A percentile compares a stretch with the other conserved stretches of the same genome.
phyloP scores from a whole-genome alignment of 495 filamentous ascomycete species.

The Achaetomiella virescens region DNA sequence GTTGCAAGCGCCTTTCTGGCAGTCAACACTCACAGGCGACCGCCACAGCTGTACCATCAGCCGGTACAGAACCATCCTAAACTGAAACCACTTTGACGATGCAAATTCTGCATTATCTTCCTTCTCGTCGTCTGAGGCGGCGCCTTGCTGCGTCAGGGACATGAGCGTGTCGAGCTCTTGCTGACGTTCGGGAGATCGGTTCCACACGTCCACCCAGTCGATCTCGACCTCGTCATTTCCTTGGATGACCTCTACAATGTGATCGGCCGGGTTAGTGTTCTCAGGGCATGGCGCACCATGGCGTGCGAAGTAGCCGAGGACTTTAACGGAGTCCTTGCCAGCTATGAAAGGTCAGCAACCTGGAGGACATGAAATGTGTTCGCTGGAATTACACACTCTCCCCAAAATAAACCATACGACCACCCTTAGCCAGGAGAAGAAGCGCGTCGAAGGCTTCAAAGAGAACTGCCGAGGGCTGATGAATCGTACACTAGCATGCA shows the following conservation, averaged over 20 bases:
- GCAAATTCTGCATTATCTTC: slow-evolving; percentile 28
- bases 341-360: slow-evolving; percentile 22
- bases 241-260: slow-evolving; percentile 78
- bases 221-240: slow-evolving; percentile 50
- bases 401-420: slow-evolving; percentile 63
- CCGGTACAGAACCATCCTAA: slow-evolving; percentile 41
- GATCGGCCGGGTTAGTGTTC: slow-evolving; percentile 68
- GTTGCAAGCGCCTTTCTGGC: not conserved
- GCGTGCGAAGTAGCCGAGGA: slow-evolving; percentile 44
- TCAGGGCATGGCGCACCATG: slow-evolving; percentile 63
- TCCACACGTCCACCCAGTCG: slow-evolving; percentile 63
- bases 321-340: slow-evolving; percentile 34
- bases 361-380: not conserved
- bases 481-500: slow-evolving; percentile 55
- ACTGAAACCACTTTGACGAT: slow-evolving; percentile 31
- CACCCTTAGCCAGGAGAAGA: slow-evolving; percentile 58
- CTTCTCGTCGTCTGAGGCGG: slow-evolving; percentile 8
- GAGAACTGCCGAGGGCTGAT: slow-evolving; percentile 65
- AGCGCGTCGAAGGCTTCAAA: slow-evolving; percentile 71
- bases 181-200: slow-evolving; percentile 38
- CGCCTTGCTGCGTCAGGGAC: slow-evolving; percentile 23
- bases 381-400: not conserved
- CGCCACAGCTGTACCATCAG: slow-evolving; percentile 62
- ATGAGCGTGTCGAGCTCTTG: slow-evolving; percentile 57
- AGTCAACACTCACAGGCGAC: not conserved